phyloP scores from a whole-genome alignment of 352 stramenopile genomes.

The Phytophthora podocarpi region DNA sequence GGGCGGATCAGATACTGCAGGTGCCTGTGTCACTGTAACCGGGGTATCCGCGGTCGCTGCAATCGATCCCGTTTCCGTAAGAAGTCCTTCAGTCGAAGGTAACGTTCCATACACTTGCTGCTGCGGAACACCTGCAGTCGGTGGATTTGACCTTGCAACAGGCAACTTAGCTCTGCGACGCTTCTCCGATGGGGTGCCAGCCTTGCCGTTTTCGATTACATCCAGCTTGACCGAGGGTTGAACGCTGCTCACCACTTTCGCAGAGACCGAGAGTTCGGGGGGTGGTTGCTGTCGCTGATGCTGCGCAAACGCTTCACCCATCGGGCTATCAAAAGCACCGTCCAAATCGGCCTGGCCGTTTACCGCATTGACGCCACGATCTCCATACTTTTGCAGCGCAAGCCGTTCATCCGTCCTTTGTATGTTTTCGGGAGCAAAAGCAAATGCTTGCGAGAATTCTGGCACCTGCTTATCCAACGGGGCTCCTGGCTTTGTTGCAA shows the following conservation, averaged over 20 bases:
- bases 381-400: neutral
- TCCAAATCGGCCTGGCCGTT: neutral
- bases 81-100: neutral
- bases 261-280: neutral
- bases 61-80: neutral
- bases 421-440: neutral
- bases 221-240: neutral
- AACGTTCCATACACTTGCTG: neutral
- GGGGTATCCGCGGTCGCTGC: neutral
- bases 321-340: neutral
- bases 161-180: constrained; percentile 21
- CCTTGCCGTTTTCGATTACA: neutral
- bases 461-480: neutral
- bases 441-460: neutral
- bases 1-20: neutral
- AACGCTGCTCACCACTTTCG: neutral
- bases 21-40: neutral
- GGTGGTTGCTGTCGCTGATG: neutral
- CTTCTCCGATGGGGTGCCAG: constrained; percentile 8
- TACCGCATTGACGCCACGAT: too few relatives aligned
- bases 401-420: neutral
- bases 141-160: neutral
- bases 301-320: neutral
- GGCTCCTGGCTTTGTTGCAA: neutral
- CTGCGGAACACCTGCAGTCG: neutral